Conservation (phyloP, 2,329 filamentous ascomycete species). For the Penicillium sp. region DNA sequence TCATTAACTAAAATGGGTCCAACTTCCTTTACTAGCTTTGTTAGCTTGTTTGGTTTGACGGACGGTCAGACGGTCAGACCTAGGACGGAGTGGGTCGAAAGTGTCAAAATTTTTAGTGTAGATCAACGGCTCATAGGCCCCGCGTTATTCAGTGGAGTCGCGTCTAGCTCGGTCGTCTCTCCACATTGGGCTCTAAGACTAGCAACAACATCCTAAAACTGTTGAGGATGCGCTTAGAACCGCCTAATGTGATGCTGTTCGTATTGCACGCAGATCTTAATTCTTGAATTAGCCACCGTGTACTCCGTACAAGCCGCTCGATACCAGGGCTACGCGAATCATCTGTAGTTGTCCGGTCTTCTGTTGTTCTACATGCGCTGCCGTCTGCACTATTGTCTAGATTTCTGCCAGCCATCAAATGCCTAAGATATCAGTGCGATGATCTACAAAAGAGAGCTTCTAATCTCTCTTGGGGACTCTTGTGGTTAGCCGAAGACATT, state of each 20-base stretch:
- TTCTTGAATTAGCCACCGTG: background rate
- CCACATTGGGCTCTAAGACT: background rate
- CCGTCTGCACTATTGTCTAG: too few relatives aligned
- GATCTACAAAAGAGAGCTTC: background rate
- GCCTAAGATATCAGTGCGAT: too few relatives aligned
- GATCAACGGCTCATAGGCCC: slow-evolving; percentile 1
- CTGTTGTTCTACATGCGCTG: background rate
- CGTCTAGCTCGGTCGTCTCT: background rate
- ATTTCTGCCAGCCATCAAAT: too few relatives aligned
- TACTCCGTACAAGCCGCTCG: background rate
- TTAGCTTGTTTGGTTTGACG: background rate
- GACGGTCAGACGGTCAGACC: background rate
- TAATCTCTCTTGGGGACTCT: background rate
- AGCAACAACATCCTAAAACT: background rate
- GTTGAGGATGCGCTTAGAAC: background rate
- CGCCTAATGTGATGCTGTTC: background rate
- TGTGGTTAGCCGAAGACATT: background rate
- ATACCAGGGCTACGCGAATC: background rate
- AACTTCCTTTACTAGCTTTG: background rate
- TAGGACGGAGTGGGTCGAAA: slow-evolving; percentile 2
- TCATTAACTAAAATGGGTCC: background rate
- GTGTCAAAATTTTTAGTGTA: slow-evolving; percentile 12
- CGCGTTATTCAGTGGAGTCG: background rate
- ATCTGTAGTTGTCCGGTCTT: background rate
- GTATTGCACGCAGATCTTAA: slow-evolving; percentile 13